phyloP scores from a whole-genome alignment of 2,329 filamentous ascomycete genomes.

The Trichoderma atrobrunneum region DNA sequence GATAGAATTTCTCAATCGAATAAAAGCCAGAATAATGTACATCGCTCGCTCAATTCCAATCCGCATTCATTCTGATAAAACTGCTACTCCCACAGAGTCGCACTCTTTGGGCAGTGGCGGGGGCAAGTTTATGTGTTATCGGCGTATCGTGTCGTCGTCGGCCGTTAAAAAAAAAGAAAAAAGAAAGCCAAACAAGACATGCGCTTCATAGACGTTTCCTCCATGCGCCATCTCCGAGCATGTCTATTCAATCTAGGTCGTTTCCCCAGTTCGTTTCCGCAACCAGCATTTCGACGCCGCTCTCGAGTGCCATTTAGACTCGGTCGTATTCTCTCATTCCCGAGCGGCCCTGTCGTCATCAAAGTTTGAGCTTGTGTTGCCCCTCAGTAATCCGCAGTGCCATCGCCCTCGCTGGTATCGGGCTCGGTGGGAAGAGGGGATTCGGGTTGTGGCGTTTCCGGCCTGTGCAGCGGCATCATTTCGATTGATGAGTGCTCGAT shows the following conservation, averaged over 20 bases:
- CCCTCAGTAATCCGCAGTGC: constrained; percentile 30
- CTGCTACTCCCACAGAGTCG: neutral
- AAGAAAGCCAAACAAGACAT: neutral
- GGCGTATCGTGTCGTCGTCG: neutral
- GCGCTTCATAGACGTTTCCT: neutral
- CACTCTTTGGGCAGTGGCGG: neutral
- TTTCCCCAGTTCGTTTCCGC: neutral
- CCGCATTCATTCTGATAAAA: neutral
- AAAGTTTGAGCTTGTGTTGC: neutral
- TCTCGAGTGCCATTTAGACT: neutral
- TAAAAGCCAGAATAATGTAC: neutral
- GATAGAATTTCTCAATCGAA: neutral
- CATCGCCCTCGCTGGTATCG: constrained; percentile 32
- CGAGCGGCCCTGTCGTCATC: constrained; percentile 2
- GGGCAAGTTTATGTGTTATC: neutral
- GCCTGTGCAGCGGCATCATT: constrained; percentile 26
- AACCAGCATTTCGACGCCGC: neutral
- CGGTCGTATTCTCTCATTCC: neutral
- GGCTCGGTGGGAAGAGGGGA: constrained; percentile 33
- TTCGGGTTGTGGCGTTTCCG: constrained; percentile 32
- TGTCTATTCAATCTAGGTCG: neutral
- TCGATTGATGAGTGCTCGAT: neutral
- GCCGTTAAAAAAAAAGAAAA: neutral
- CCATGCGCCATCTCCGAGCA: neutral
- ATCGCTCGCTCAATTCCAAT: constrained; percentile 9